Percentiles rank a stretch among this genome's conserved stretches.
phyloP scores from a whole-genome alignment of 1,284 basidiomycete genomes.

The Coniophora puteana region DNA sequence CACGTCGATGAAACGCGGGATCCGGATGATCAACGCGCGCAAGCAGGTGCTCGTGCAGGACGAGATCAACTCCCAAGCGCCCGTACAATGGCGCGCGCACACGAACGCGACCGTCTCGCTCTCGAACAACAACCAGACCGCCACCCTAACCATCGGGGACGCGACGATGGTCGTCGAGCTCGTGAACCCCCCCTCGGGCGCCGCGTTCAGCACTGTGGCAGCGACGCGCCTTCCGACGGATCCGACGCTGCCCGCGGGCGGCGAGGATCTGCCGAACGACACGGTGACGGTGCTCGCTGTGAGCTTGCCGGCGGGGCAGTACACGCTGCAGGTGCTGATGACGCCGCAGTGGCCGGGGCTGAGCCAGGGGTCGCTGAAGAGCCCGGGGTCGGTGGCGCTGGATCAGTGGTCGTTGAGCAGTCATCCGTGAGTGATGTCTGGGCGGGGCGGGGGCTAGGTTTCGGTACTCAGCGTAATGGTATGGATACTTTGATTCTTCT shows the following conservation, averaged over 20 bases:
- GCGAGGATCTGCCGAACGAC: slow-evolving; percentile 71
- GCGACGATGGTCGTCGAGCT: slow-evolving; percentile 45
- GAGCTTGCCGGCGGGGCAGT: slow-evolving; percentile 63
- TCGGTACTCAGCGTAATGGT: no score
- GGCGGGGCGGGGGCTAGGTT: no score
- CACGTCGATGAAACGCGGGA: slow-evolving; percentile 78
- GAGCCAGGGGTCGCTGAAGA: slow-evolving; percentile 46
- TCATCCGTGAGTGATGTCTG: no score
- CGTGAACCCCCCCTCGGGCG: slow-evolving; percentile 58
- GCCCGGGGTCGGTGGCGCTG: slow-evolving; percentile 55
- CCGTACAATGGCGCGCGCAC: slow-evolving; percentile 91
- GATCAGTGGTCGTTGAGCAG: slow-evolving; percentile 60
- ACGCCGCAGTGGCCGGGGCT: slow-evolving; percentile 81
- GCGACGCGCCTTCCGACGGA: slow-evolving; percentile 60
- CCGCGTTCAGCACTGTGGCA: slow-evolving; percentile 41
- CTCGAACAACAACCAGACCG: slow-evolving; percentile 49
- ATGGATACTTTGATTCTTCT: no score
- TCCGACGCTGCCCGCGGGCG: slow-evolving; percentile 51
- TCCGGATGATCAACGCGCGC: slow-evolving; percentile 84
- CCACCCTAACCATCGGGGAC: slow-evolving; percentile 48
- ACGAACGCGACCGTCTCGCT: slow-evolving; percentile 76
- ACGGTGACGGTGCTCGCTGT: slow-evolving; percentile 82
- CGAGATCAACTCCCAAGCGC: slow-evolving; percentile 61
- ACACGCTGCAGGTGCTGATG: slow-evolving; percentile 78
- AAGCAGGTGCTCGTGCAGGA: slow-evolving; percentile 92